Percentiles rank a stretch among this genome's conserved stretches.
These are phyloP conservation scores for Stereum hirsutum DNA, from an alignment of 1,284 basidiomycete genomes.

Conservation along the genomic window DNA sequence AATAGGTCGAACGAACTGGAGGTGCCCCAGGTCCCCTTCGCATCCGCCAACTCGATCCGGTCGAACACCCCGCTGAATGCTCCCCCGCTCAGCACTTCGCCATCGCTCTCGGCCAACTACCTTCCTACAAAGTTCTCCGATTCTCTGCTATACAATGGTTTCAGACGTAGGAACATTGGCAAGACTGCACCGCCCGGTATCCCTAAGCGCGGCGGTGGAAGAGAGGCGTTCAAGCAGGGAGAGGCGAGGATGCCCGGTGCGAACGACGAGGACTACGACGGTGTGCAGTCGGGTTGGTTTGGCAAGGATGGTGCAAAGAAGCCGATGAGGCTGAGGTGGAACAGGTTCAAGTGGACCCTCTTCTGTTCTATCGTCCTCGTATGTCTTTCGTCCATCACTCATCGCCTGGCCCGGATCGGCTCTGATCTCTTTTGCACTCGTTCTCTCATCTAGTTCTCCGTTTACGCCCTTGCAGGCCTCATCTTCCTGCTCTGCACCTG, in stretches of 20 bases:
- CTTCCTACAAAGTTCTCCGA: conserved; percentile 50
- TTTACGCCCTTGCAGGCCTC: conserved; percentile 39
- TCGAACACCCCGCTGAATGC: conserved; percentile 19
- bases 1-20: too few species aligned
- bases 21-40: conserved; percentile 21
- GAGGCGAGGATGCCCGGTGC: conserved; percentile 41
- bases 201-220: conserved; percentile 41
- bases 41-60: conserved; percentile 16
- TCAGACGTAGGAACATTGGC: conserved; percentile 27
- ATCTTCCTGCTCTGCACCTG: conserved; percentile 48
- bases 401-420: not conserved
- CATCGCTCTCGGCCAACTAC: conserved; percentile 43
- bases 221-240: conserved; percentile 40
- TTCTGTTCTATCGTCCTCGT: conserved; percentile 43
- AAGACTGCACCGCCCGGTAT: conserved; percentile 17
- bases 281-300: conserved; percentile 29
- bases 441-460: conserved; percentile 30
- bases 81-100: conserved; percentile 16
- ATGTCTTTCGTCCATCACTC: conserved; percentile 16
- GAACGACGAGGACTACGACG: conserved; percentile 45
- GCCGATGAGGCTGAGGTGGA: conserved; percentile 43
- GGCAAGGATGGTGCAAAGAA: conserved; percentile 27
- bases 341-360: conserved; percentile 51
- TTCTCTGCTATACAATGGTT: conserved; percentile 33
- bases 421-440: conserved; percentile 1